phyloP scores from a whole-genome alignment of 2,329 filamentous ascomycete species.

The Ceratocystis cacaofunesta region DNA sequence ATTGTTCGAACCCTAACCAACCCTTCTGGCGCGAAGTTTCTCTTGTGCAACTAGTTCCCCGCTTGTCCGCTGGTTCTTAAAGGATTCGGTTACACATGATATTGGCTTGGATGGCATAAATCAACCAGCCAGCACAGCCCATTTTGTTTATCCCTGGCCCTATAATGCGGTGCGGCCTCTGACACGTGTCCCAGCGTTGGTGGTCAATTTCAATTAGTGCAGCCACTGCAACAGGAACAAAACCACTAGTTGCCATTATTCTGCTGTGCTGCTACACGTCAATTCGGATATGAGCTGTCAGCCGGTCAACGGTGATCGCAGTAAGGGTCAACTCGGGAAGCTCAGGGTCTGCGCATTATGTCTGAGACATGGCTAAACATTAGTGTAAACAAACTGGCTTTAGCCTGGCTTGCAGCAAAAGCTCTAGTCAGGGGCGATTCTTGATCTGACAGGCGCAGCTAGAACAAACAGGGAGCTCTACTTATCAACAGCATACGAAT shows the following conservation, averaged over 20 bases:
- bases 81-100: conserved; percentile 1
- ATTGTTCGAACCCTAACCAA: neutral
- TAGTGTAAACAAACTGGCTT: neutral
- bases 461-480: neutral
- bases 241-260: neutral
- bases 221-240: neutral
- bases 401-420: no score
- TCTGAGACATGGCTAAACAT: neutral
- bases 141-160: neutral
- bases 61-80: neutral
- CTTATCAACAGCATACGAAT: neutral
- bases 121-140: neutral
- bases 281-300: no score
- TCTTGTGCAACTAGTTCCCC: neutral
- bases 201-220: neutral
- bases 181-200: neutral
- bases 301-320: neutral
- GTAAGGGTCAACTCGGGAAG: neutral
- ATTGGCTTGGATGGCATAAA: conserved; percentile 1
- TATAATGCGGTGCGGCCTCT: neutral
- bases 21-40: neutral
- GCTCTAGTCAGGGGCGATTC: no score
- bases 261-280: neutral
- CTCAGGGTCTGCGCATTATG: no score
- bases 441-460: neutral